Evolutionary conservation across 192 early-diverging fungal genomes (phyloP), one percentile per base, ranked within the genome.

Genomic region (Backusella westeae): DNA sequence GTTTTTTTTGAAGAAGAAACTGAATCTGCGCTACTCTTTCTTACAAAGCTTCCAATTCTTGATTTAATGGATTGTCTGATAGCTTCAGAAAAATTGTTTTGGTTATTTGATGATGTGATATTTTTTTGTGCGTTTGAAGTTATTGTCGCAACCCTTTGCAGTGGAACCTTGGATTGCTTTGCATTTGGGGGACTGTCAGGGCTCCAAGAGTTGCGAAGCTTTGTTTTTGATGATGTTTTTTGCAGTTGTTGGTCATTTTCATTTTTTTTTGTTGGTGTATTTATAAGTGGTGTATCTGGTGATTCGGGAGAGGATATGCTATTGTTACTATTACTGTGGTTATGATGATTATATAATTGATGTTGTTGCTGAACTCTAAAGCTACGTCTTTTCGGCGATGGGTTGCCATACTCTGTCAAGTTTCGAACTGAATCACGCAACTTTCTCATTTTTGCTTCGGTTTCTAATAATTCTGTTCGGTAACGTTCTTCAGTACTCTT

Each of bases 401-500:
- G 78, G 10, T 73, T 74, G 23, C 78, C 78, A 15, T 79, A 79
- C 42, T 79, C 78, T 14, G 72, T 79, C 17, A 74, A 32, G 14
- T 79, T 66, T 15, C 78, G 63, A 19, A 79, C 72, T 6, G 78
- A 66, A 44, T 78, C 76, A 53, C 77, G 77, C 6, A 81, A 32
- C 2, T 73, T 73, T 14, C 66, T 46, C 38, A 77, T 75, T 46
- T 81, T 77, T 26, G 73, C 46, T 71, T 81, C 76, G 39, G 72
- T 78, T 53, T 77, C 80, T 78, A 73, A 67, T 74, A 81, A 65
- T 75, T 77, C 21, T 38, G 21, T 35, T 81, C 72, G 15, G 59
- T 46, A 44, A 75, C 80, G 59, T 56, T 81, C 73, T 44, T 71
- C 70, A 23, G 70, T 71, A 1, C 70, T 71, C 29, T 71, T 71